Conservation (phyloP, 2,329 filamentous ascomycete genomes). For the Phoma herbarum region DNA sequence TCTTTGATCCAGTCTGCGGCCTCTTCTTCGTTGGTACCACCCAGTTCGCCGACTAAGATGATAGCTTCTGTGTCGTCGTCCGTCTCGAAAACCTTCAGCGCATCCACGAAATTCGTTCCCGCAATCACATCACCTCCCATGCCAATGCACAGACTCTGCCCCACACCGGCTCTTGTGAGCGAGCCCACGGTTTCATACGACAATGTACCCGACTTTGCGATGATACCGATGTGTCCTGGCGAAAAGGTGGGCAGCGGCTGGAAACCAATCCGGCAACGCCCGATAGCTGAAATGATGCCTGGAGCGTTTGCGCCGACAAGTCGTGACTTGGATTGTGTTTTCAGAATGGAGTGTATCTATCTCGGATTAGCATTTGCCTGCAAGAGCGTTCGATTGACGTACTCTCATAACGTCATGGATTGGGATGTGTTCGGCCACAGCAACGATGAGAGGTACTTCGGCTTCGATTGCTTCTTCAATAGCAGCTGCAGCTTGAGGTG, state of each 20-base stretch:
- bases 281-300: slow-evolving; percentile 78
- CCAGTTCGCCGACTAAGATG: slow-evolving; percentile 76
- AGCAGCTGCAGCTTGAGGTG: slow-evolving; percentile 74
- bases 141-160: slow-evolving; percentile 79
- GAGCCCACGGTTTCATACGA: slow-evolving; percentile 83
- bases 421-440: slow-evolving; percentile 82
- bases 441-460: slow-evolving; percentile 78
- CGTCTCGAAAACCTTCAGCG: slow-evolving; percentile 70
- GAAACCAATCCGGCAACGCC: slow-evolving; percentile 76
- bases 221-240: slow-evolving; percentile 74
- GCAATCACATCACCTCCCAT: slow-evolving; percentile 80
- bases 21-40: slow-evolving; percentile 73
- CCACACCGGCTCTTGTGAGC: slow-evolving; percentile 75
- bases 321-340: slow-evolving; percentile 74
- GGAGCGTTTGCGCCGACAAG: slow-evolving; percentile 84
- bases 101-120: slow-evolving; percentile 78
- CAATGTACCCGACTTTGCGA: slow-evolving; percentile 81
- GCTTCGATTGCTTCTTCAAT: slow-evolving; percentile 84
- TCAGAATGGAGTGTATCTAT: slow-evolving; percentile 73
- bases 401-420: slow-evolving; percentile 79
- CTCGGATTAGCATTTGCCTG: slow-evolving; percentile 11
- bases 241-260: slow-evolving; percentile 78
- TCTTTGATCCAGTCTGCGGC: slow-evolving; percentile 77
- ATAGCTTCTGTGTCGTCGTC: slow-evolving; percentile 76
- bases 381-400: slow-evolving; percentile 30